Conservation (phyloP, 805 yeast genomes). For the Cyberlindnera mrakii region DNA sequence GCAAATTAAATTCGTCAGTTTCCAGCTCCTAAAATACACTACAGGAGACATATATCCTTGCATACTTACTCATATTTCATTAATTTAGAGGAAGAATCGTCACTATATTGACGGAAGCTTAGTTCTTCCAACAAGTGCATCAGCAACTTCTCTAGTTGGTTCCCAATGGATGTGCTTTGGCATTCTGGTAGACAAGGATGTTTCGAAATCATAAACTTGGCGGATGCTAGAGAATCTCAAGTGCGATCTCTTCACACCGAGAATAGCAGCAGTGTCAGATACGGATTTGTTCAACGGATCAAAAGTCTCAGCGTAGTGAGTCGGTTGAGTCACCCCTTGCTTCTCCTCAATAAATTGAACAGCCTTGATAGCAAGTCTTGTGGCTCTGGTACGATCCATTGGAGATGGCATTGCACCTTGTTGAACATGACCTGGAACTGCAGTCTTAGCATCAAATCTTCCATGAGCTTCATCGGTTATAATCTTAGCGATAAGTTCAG, state of each 20-base stretch:
- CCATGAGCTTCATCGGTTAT: constrained; percentile 55
- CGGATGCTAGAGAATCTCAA: constrained; percentile 69
- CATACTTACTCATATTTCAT: too few relatives aligned
- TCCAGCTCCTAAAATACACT: too few relatives aligned
- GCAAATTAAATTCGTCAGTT: too few relatives aligned
- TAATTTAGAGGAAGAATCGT: neutral
- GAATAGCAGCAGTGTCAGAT: constrained; percentile 62
- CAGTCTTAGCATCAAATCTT: constrained; percentile 70
- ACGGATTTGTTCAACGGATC: constrained; percentile 32
- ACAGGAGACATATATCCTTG: too few relatives aligned
- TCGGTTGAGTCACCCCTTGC: constrained; percentile 34
- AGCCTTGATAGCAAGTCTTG: constrained; percentile 64
- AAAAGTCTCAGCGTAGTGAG: constrained; percentile 39
- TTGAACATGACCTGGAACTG: constrained; percentile 83
- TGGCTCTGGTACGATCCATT: constrained; percentile 71
- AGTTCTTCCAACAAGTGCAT: constrained; percentile 72
- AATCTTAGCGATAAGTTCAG: constrained; percentile 67
- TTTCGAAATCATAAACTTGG: constrained; percentile 79
- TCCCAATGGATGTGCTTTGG: constrained; percentile 88
- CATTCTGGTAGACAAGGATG: constrained; percentile 74
- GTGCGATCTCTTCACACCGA: constrained; percentile 78
- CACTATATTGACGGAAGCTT: constrained; percentile 8
- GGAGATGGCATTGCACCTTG: constrained; percentile 78
- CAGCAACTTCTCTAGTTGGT: constrained; percentile 67
- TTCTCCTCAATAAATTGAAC: constrained; percentile 59